Percentiles rank a stretch among this genome's conserved stretches.
Evolutionary conservation across 73 alveolate species (phyloP).

Genomic region (Stentor roeselii): DNA sequence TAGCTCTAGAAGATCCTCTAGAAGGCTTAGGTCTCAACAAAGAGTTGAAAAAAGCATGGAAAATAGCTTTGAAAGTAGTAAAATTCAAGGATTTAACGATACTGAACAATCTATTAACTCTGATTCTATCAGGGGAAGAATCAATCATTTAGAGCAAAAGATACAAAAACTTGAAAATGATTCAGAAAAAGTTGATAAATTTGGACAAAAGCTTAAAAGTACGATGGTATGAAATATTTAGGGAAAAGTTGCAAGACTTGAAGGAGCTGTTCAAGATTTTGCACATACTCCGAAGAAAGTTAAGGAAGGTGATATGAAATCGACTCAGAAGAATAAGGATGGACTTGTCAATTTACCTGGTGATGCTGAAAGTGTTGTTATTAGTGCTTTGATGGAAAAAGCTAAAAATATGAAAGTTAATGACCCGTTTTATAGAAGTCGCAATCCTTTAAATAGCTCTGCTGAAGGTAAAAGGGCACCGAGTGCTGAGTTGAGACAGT

Average conservation of each 20-base stretch:
- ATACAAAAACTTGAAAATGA: not conserved
- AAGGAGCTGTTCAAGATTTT: not conserved
- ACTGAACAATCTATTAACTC: not conserved
- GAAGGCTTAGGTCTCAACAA: not conserved
- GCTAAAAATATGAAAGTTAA: not conserved
- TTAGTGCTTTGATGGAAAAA: slow-evolving; percentile 18
- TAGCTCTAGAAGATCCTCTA: not conserved
- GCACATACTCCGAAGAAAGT: not conserved
- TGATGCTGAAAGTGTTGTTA: slow-evolving; percentile 20
- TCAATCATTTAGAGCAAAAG: not conserved
- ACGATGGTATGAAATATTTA: not conserved
- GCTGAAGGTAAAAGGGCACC: not conserved
- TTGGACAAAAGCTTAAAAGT: not conserved
- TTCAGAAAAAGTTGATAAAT: not conserved
- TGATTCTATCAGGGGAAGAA: not conserved
- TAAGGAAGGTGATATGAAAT: not conserved
- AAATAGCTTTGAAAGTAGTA: not conserved
- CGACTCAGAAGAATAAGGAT: not conserved
- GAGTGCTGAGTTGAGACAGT: not conserved
- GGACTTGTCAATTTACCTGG: not conserved
- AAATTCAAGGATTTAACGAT: not conserved
- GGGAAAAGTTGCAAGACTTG: not conserved
- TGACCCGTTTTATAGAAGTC: not conserved
- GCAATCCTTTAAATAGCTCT: not conserved
- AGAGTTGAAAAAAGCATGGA: not conserved